A percentile compares a stretch with the other conserved stretches of the same genome.
Evolutionary conservation across 306 rosid genomes (phyloP).

Genomic region (Castanea mollissima): DNA sequence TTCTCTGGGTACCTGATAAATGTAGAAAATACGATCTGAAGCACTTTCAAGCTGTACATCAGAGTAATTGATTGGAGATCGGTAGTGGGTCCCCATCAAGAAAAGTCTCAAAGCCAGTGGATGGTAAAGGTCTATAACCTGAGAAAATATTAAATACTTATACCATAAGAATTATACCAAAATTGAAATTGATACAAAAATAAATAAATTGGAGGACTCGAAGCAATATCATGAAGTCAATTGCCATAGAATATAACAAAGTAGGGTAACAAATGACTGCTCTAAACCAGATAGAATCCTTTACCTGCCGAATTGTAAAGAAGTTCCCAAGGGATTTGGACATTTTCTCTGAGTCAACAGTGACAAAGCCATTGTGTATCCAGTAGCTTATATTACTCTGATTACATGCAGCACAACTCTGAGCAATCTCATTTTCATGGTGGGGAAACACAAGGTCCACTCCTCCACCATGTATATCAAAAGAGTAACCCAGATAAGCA

Average conservation of each 20-base stretch:
- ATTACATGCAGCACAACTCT: slow-evolving; percentile 92
- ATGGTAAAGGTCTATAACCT: slow-evolving; percentile 91
- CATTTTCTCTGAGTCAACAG: slow-evolving; percentile 88
- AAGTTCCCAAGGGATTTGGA: slow-evolving; percentile 96
- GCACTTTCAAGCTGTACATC: slow-evolving; percentile 80
- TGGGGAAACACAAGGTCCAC: slow-evolving; percentile 97
- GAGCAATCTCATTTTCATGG: slow-evolving; percentile 98
- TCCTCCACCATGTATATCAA: slow-evolving; percentile 98
- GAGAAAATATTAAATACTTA: slow-evolving; percentile 23
- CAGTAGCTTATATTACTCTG: slow-evolving; percentile 81
- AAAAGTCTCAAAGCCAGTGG: slow-evolving; percentile 91
- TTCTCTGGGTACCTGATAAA: slow-evolving; percentile 66
- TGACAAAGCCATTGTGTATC: slow-evolving; percentile 96
- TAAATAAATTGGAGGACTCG: slow-evolving; percentile 3
- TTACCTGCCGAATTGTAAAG: slow-evolving; percentile 95
- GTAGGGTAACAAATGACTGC: slow-evolving; percentile 10
- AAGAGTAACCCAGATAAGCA: slow-evolving; percentile 75
- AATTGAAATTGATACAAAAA: slow-evolving; percentile 7
- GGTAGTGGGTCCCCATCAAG: slow-evolving; percentile 90
- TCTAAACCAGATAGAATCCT: neutral
- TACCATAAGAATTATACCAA: slow-evolving; percentile 6
- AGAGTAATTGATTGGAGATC: slow-evolving; percentile 91
- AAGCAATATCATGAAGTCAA: slow-evolving; percentile 3
- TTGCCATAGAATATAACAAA: neutral
- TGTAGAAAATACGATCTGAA: slow-evolving; percentile 85